These are phyloP conservation scores for Aureobasidium sp. DNA, from an alignment of 2,329 filamentous ascomycete genomes.

Conservation along the genomic window DNA sequence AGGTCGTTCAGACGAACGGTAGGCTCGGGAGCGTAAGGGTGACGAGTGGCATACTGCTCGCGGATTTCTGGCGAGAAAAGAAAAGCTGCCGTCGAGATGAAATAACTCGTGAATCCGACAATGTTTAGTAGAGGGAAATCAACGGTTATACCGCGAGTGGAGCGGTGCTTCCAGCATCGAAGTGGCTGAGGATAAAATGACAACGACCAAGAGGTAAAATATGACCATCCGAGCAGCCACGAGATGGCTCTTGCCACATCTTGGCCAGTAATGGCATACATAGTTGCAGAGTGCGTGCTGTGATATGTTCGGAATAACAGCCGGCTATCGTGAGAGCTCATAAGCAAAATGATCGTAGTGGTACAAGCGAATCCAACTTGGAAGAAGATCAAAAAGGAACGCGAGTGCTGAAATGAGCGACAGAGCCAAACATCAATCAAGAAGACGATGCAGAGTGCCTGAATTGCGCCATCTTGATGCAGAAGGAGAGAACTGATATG, in stretches of 20 bases:
- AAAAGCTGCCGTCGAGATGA: constrained; percentile 66
- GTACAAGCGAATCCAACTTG: neutral
- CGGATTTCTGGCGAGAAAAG: constrained; percentile 73
- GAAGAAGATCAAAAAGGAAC: neutral
- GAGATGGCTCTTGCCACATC: neutral
- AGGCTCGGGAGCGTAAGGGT: constrained; percentile 65
- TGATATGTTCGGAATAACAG: neutral
- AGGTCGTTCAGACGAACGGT: constrained; percentile 89
- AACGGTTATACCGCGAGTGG: constrained; percentile 76
- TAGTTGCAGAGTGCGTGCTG: neutral
- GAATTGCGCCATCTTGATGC: constrained; percentile 12
- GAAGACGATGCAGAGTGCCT: neutral
- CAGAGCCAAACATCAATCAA: neutral
- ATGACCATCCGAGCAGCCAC: constrained; percentile 11
- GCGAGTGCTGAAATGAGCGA: no score
- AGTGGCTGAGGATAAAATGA: constrained; percentile 91
- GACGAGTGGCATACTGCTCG: constrained; percentile 72
- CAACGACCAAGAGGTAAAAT: constrained; percentile 52
- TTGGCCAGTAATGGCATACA: neutral
- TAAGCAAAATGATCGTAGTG: neutral
- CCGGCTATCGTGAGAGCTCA: neutral
- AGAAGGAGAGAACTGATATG: neutral
- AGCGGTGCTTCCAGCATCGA: constrained; percentile 67
- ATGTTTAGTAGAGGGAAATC: constrained; percentile 78
- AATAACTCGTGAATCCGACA: constrained; percentile 67